Conservation (phyloP, 148 eudicot species). For the Diospyros kaki region DNA sequence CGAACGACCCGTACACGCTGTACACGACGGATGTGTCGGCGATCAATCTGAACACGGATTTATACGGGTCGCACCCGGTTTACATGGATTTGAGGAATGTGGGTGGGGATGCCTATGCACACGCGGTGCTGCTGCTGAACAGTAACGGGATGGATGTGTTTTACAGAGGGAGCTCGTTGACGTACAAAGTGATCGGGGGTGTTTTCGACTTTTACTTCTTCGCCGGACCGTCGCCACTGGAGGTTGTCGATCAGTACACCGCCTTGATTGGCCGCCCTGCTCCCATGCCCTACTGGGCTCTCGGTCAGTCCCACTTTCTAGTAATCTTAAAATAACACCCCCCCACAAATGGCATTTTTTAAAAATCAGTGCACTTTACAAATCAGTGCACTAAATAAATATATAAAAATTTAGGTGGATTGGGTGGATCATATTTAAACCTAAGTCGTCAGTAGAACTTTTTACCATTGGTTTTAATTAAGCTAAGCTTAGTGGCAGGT, state of each 20-base stretch:
- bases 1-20: conserved; percentile 83
- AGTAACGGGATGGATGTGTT: conserved; percentile 96
- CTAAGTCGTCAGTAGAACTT: no score
- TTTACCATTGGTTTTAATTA: no score
- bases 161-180: conserved; percentile 70
- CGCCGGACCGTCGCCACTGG: conserved; percentile 70
- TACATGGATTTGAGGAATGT: conserved; percentile 88
- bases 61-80: conserved; percentile 94
- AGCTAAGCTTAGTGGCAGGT: no score
- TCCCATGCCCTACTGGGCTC: conserved; percentile 97
- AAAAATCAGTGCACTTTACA: no score
- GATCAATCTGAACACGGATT: conserved; percentile 69
- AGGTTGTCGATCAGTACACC: conserved; percentile 87
- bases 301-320: conserved; percentile 42
- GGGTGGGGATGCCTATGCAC: conserved; percentile 53
- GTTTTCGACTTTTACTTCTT: conserved; percentile 93
- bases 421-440: no score
- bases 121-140: conserved; percentile 75
- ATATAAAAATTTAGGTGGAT: no score
- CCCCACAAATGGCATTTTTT: no score
- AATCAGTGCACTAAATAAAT: no score
- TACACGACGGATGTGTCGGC: conserved; percentile 76
- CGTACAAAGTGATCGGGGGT: conserved; percentile 96
- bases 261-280: conserved; percentile 87
- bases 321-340: no score